Conservation (phyloP, 1,284 basidiomycete species). For the Microbotryomycetes sp. region DNA sequence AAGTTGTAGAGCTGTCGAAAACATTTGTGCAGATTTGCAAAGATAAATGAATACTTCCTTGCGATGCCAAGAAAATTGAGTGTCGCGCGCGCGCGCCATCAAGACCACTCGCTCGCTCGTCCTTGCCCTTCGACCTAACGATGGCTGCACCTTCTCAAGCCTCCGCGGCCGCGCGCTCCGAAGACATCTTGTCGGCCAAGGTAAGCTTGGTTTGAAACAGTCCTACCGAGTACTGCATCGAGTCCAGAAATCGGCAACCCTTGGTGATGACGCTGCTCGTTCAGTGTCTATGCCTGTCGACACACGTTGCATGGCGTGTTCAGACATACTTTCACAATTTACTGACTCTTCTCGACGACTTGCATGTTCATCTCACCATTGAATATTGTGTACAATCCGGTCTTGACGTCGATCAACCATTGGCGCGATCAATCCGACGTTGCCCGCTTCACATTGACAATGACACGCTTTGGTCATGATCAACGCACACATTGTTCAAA, state of each 20-base stretch:
- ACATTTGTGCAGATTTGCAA: too few relatives aligned
- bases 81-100: too few relatives aligned
- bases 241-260: too few relatives aligned
- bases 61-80: too few relatives aligned
- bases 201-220: constrained; percentile 4
- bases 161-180: constrained; percentile 10
- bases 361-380: neutral
- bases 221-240: too few relatives aligned
- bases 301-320: too few relatives aligned
- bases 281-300: too few relatives aligned
- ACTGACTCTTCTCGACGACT: neutral
- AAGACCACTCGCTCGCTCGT: neutral
- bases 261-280: too few relatives aligned
- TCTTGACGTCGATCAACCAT: neutral
- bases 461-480: neutral
- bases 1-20: too few relatives aligned
- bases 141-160: constrained; percentile 5
- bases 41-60: too few relatives aligned
- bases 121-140: neutral
- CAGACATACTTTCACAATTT: too few relatives aligned
- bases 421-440: too few relatives aligned
- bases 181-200: constrained; percentile 32
- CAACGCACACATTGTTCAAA: neutral
- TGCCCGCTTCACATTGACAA: neutral
- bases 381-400: neutral